A percentile compares a stretch with the other conserved stretches of the same genome.
Conservation (phyloP, 148 eudicot species). For the Linanthus parryae region DNA sequence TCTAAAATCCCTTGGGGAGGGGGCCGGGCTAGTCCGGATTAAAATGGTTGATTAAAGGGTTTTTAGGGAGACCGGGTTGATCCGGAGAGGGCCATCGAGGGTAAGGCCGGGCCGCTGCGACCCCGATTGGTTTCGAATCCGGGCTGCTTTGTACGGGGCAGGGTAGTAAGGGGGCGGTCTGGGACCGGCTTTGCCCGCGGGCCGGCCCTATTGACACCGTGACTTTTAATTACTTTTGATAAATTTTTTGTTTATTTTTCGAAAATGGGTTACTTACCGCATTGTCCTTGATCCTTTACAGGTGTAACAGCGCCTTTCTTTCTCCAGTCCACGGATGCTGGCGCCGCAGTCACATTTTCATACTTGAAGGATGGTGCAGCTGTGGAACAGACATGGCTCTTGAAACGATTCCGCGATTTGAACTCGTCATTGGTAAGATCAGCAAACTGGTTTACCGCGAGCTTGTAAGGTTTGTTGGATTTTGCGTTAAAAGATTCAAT, state of each 20-base stretch:
- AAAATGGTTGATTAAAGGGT: too few relatives aligned
- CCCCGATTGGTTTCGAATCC: too few relatives aligned
- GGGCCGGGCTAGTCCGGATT: too few relatives aligned
- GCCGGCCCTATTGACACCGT: too few relatives aligned
- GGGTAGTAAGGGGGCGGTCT: too few relatives aligned
- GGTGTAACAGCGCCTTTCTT: not conserved
- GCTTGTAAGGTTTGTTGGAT: slow-evolving; percentile 29
- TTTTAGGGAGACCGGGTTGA: too few relatives aligned
- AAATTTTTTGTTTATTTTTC: not conserved
- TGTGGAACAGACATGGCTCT: slow-evolving; percentile 1
- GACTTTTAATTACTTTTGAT: not conserved
- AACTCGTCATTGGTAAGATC: slow-evolving; percentile 59
- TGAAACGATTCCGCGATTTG: too few relatives aligned
- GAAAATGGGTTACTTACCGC: not conserved
- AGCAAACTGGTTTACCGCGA: slow-evolving; percentile 47
- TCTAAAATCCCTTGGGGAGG: too few relatives aligned
- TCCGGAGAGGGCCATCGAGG: too few relatives aligned
- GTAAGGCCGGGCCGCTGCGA: too few relatives aligned
- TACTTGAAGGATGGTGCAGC: not conserved
- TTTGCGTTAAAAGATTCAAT: slow-evolving; percentile 23
- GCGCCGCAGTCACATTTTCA: slow-evolving; percentile 4
- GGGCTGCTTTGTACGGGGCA: too few relatives aligned
- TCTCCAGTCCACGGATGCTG: slow-evolving; percentile 5
- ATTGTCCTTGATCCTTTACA: slow-evolving; percentile 2
- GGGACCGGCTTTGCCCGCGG: too few relatives aligned